A percentile compares a stretch with the other conserved stretches of the same genome.
Evolutionary conservation across 2,329 filamentous ascomycete genomes (phyloP).

Genomic region (Stachybotrys echinatus): DNA sequence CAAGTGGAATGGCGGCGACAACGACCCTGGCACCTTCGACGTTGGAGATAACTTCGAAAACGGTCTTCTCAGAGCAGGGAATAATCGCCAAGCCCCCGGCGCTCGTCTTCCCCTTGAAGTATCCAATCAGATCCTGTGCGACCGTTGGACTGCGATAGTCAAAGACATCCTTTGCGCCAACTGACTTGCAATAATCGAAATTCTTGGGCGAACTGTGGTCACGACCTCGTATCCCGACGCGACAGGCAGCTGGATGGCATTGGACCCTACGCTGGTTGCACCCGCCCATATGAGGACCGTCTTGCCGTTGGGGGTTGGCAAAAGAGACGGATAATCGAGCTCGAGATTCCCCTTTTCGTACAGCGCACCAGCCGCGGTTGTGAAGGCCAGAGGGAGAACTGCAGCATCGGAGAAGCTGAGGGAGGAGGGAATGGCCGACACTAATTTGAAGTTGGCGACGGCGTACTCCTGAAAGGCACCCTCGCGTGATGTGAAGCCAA

Average conservation of each 20-base stretch:
- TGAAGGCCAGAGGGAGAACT: conserved; percentile 2
- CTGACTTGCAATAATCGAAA: conserved; percentile 29
- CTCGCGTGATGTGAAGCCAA: background rate
- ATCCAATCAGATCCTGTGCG: conserved; percentile 7
- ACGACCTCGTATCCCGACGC: conserved; percentile 38
- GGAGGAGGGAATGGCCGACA: background rate
- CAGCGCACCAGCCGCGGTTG: conserved; percentile 2
- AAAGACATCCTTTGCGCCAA: conserved; percentile 36
- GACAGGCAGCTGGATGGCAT: conserved; percentile 37
- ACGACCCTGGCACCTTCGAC: conserved; percentile 1
- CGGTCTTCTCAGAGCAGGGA: background rate
- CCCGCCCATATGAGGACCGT: conserved; percentile 36
- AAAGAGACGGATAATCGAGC: too few species aligned
- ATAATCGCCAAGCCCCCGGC: conserved; percentile 7
- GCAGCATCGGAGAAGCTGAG: conserved; percentile 1
- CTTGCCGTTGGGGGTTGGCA: conserved; percentile 11
- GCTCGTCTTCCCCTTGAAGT: background rate
- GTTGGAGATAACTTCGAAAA: background rate
- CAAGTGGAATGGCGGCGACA: background rate
- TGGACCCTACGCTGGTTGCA: conserved; percentile 35
- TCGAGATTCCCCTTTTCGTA: conserved; percentile 3
- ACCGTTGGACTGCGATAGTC: conserved; percentile 26
- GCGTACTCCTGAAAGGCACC: background rate
- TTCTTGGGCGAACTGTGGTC: conserved; percentile 35
- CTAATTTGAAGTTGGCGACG: background rate